Conservation (phyloP, 805 yeast species). For the Isabelozyma gotoi region DNA sequence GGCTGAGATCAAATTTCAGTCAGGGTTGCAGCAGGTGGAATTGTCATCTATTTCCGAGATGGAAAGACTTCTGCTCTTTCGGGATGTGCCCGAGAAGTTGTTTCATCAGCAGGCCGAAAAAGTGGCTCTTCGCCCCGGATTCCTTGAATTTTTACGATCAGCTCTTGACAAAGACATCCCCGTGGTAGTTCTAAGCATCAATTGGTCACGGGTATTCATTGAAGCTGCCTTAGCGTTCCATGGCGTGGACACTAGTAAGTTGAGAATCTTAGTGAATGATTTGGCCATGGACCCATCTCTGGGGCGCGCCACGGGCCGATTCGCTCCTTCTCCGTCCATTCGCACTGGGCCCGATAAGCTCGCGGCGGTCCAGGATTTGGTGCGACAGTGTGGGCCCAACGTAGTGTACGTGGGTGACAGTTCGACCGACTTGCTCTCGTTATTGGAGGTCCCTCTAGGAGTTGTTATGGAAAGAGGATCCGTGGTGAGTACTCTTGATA, state of each 20-base stretch:
- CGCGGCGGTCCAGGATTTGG: conserved; percentile 11
- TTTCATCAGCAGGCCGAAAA: conserved; percentile 34
- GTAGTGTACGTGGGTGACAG: conserved; percentile 62
- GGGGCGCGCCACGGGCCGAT: conserved; percentile 27
- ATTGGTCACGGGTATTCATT: conserved; percentile 59
- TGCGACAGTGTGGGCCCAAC: conserved; percentile 7
- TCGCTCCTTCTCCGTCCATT: conserved; percentile 19
- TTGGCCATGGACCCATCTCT: conserved; percentile 31
- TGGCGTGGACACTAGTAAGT: conserved; percentile 15
- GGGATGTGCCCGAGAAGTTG: conserved; percentile 32
- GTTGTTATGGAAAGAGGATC: conserved; percentile 41
- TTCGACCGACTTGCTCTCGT: conserved; percentile 53
- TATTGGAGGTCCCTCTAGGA: conserved; percentile 48
- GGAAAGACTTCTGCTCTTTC: conserved; percentile 37
- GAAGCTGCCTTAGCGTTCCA: conserved; percentile 22
- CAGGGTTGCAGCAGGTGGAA: conserved; percentile 47
- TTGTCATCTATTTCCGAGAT: conserved; percentile 46
- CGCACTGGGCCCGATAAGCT: conserved; percentile 59
- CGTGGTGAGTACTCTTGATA: conserved; percentile 19
- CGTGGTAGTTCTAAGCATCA: conserved; percentile 52
- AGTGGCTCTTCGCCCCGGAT: conserved; percentile 41
- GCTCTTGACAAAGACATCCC: conserved; percentile 26
- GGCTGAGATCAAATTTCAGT: conserved; percentile 47
- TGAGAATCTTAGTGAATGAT: conserved; percentile 50
- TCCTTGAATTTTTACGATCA: conserved; percentile 28